These are phyloP conservation scores for Aspergillus ochraceus DNA, from an alignment of 2,329 filamentous ascomycete species.

Conservation along the genomic window DNA sequence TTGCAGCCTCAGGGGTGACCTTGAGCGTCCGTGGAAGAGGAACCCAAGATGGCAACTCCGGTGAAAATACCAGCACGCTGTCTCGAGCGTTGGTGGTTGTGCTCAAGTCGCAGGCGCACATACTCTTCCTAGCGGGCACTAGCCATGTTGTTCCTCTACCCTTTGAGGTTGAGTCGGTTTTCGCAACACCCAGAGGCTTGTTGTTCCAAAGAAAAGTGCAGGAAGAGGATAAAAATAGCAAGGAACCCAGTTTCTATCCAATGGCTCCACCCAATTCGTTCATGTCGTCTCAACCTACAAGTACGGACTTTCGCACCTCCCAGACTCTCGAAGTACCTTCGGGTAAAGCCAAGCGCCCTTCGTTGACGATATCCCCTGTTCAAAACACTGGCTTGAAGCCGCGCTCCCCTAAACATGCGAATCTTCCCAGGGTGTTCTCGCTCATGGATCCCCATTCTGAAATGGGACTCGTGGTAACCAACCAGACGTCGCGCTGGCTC, in stretches of 20 bases:
- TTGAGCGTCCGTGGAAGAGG: slow-evolving; percentile 30
- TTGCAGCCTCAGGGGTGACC: slow-evolving; percentile 20
- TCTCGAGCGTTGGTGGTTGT: slow-evolving; percentile 79
- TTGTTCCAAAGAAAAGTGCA: slow-evolving; percentile 78
- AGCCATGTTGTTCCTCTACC: slow-evolving; percentile 90
- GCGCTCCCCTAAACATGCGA: slow-evolving; percentile 57
- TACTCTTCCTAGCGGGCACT: slow-evolving; percentile 85
- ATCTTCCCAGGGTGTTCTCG: slow-evolving; percentile 68
- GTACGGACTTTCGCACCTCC: slow-evolving; percentile 33
- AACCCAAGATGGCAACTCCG: slow-evolving; percentile 18
- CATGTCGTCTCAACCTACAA: slow-evolving; percentile 63
- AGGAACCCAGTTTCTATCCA: slow-evolving; percentile 29
- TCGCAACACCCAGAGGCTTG: slow-evolving; percentile 77
- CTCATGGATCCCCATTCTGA: slow-evolving; percentile 84
- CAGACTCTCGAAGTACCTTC: slow-evolving; percentile 36
- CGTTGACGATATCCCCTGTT: slow-evolving; percentile 49
- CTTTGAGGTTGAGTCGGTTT: slow-evolving; percentile 87
- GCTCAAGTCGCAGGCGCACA: slow-evolving; percentile 86
- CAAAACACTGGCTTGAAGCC: slow-evolving; percentile 57
- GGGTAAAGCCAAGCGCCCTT: slow-evolving; percentile 46
- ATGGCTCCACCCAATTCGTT: slow-evolving; percentile 79
- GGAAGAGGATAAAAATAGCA: slow-evolving; percentile 20
- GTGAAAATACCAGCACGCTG: slow-evolving; percentile 25
- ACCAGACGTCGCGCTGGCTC: slow-evolving; percentile 33
- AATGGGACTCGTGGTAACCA: slow-evolving; percentile 75